Evolutionary conservation across 2,329 filamentous ascomycete species (phyloP).

Genomic region (Pseudogymnoascus destructans): DNA sequence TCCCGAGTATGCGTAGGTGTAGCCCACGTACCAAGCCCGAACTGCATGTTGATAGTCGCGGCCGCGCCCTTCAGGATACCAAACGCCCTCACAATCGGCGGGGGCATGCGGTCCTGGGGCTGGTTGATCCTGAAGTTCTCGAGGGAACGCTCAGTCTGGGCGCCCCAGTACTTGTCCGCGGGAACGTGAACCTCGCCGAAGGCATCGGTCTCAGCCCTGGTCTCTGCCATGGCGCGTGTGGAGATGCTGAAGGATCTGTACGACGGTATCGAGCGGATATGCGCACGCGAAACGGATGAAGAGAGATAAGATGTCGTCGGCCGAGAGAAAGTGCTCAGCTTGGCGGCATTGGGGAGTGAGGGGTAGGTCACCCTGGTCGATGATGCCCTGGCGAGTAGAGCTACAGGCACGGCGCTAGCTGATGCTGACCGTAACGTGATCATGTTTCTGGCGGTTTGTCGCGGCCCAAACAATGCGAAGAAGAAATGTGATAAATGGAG

Average conservation of each 20-base stretch:
- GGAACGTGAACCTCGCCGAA: slow-evolving; percentile 94
- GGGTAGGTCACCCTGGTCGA: slow-evolving; percentile 9
- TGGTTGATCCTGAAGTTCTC: slow-evolving; percentile 99
- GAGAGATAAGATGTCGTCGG: slow-evolving; percentile 9
- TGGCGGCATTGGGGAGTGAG: background rate
- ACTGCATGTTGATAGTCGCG: slow-evolving; percentile 89
- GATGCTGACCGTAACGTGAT: slow-evolving; percentile 19
- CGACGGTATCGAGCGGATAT: slow-evolving; percentile 15
- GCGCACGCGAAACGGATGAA: slow-evolving; percentile 13
- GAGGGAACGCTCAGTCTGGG: slow-evolving; percentile 90
- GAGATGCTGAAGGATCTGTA: slow-evolving; percentile 23
- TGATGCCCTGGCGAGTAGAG: slow-evolving; percentile 18
- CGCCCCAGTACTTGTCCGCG: slow-evolving; percentile 94
- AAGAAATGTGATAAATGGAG: background rate
- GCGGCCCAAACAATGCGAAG: background rate
- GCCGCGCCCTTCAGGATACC: slow-evolving; percentile 96
- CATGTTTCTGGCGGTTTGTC: background rate
- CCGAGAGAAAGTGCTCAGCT: background rate
- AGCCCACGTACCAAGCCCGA: slow-evolving; percentile 57
- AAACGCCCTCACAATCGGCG: slow-evolving; percentile 82
- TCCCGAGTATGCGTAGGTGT: slow-evolving; percentile 11
- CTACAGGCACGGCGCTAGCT: slow-evolving; percentile 16
- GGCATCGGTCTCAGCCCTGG: slow-evolving; percentile 86
- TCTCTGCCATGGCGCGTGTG: slow-evolving; percentile 31
- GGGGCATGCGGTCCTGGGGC: slow-evolving; percentile 95